Evolutionary conservation across 2,329 filamentous ascomycete genomes (phyloP), one percentile per base, ranked within the genome.

Genomic region (Colletotrichum camelliae): DNA sequence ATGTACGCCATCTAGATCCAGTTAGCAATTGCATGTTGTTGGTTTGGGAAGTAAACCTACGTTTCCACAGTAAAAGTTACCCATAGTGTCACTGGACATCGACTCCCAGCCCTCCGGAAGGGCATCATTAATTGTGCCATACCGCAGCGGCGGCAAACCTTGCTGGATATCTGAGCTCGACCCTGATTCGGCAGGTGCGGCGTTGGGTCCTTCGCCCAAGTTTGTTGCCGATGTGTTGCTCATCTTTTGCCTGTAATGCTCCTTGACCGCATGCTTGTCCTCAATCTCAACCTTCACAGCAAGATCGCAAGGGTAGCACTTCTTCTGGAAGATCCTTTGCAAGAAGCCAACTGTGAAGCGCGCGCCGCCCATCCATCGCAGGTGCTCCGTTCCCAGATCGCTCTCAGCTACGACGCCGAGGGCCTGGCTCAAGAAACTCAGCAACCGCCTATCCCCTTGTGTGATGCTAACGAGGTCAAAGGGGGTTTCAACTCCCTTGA

Each of bases 61-160:
- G 83, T 98, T 99, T 77, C 97, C 97, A 37, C 93, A 94, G 85
- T 97, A 98, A 83, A 99, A 98, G 81, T 95, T 98, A 62, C 96
- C 96, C 71, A 99, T 87, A 35, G 93, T 95, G 77, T 97, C 92
- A 77, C 94, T 91, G 1, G 94, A 91, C 4, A 94, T 86, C 24
- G 94, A 86, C 76, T 94, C 89, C 96, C 97, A 99, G 61, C 91
- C 93, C 3, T 90, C 86, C 0, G 96, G 96, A 1, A 98, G 83
- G 18, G 93, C 89, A 79, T 97, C 95, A 67, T 92, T 91, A 74
- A 97, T 87, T 0, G 95, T 96, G 66, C 97, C 97, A 80, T 95
- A 98, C 80, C 91, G 90, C 48, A 98, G 87, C 7, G 89, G 83
- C 4, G 96, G 96, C 12, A 98, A 87, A 0, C 93, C 92, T 8